A percentile compares a stretch with the other conserved stretches of the same genome.
phyloP scores from a whole-genome alignment of 2,329 filamentous ascomycete genomes.

The Diaporthe citrichinensis region DNA sequence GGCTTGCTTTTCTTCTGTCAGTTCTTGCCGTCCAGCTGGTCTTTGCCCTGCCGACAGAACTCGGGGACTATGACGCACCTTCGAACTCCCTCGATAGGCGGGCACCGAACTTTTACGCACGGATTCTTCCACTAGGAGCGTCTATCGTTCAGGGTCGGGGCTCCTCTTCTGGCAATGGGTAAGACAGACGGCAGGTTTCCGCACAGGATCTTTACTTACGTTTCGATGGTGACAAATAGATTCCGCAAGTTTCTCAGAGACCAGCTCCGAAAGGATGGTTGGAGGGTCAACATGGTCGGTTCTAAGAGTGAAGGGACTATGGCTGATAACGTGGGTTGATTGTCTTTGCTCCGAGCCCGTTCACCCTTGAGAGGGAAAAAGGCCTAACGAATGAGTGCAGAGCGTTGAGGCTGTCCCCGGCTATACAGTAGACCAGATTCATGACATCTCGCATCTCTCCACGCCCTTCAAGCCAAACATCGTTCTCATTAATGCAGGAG shows the following conservation, averaged over 20 bases:
- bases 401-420: constrained; percentile 35
- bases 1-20: not conserved
- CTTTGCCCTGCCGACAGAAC: not conserved
- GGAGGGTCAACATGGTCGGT: constrained; percentile 49
- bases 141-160: constrained; percentile 8
- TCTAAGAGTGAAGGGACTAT: constrained; percentile 43
- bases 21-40: not conserved
- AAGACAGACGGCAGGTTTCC: not conserved
- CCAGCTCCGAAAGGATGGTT: constrained; percentile 44
- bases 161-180: constrained; percentile 16
- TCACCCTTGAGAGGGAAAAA: not conserved
- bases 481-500: constrained; percentile 50
- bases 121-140: constrained; percentile 10
- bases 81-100: not conserved
- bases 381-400: not conserved
- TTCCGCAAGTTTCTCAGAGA: constrained; percentile 46
- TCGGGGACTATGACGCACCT: not conserved
- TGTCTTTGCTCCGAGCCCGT: not conserved
- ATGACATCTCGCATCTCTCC: constrained; percentile 13
- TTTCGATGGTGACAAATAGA: constrained; percentile 18
- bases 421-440: constrained; percentile 41
- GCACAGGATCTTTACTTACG: not conserved
- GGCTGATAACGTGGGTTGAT: constrained; percentile 46
- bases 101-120: constrained; percentile 7
- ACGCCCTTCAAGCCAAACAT: constrained; percentile 43